Evolutionary conservation across 345 rosid species (phyloP).

Genomic region (Brassica rapa): DNA sequence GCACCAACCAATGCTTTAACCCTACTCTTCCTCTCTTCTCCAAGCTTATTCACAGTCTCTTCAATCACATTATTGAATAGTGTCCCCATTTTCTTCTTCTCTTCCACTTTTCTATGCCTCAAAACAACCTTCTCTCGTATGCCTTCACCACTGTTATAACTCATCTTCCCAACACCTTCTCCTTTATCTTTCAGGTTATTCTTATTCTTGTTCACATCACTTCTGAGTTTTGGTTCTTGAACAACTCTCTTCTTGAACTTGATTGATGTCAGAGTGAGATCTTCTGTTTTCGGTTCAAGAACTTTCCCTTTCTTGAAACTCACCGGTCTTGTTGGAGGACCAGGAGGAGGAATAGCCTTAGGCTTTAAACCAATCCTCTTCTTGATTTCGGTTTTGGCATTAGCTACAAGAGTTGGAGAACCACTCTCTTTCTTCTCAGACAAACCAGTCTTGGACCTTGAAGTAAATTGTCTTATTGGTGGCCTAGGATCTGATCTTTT

Average conservation of each 20-base stretch:
- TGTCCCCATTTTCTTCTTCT: constrained; percentile 61
- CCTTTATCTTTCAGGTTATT: constrained; percentile 48
- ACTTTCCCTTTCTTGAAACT: constrained; percentile 69
- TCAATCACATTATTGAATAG: constrained; percentile 89
- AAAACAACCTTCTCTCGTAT: constrained; percentile 50
- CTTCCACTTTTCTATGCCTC: constrained; percentile 73
- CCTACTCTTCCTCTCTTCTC: constrained; percentile 82
- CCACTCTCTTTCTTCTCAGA: constrained; percentile 27
- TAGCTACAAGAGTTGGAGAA: constrained; percentile 35
- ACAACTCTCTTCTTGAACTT: constrained; percentile 52
- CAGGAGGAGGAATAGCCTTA: constrained; percentile 38
- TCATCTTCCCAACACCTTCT: constrained; percentile 47
- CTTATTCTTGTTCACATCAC: constrained; percentile 46
- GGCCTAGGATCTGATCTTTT: constrained; percentile 33
- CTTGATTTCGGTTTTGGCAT: constrained; percentile 48
- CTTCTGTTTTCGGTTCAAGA: constrained; percentile 57
- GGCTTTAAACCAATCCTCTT: constrained; percentile 46
- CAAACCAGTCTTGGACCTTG: constrained; percentile 26
- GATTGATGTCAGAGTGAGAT: constrained; percentile 44
- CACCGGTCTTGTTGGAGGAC: constrained; percentile 46
- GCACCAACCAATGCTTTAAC: constrained; percentile 98
- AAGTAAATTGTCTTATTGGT: constrained; percentile 29
- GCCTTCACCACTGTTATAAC: constrained; percentile 4
- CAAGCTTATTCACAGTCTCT: constrained; percentile 90
- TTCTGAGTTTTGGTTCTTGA: constrained; percentile 39